Base-by-base conservation (phyloP, 139 green algal species). In the Yamagishiella unicocca region DNA sequence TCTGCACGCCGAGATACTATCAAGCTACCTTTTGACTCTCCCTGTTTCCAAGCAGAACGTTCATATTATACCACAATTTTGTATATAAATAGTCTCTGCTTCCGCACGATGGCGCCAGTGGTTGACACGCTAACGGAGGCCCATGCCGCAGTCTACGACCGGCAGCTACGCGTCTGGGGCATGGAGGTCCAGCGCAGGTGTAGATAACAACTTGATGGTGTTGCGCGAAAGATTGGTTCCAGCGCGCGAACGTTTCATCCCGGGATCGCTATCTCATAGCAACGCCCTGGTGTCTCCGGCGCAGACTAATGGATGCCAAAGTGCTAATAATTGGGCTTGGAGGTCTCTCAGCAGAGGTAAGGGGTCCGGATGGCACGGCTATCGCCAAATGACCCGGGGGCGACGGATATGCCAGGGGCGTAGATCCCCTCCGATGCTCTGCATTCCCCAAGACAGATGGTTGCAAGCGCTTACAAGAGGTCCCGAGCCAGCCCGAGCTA, bases 101-200 rank as follows among this genome's bases (percentile, higher is more conserved):
- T n/a, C n/a, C n/a, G n/a, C n/a, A 35, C 24, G 12, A 85, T 85
- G 79, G 27, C 61, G 14, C 79, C 58, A 24, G 79, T 43, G n/a
- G 29, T 85, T 19, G 79, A 45, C 6, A 22, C 61, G 8, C 90
- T 98, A 0, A 95, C 93, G 2, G 91, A 95, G 67, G 90, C 92
- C 1, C 92, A 99, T 84, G 93, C 93, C 14, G 92, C 90, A 2
- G 93, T 98, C 1, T 98, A 98, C 46, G 96, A 98, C 73, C 79
- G 96, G 21, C 96, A 98, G 89, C 90, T 98, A 33, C 85, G 96
- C 0, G 95, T 98, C 1, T 98, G 96, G 96, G 96, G 96, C 21
- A 91, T 98, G 2, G 96, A 99, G 68, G 92, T 95, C 21, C 96
- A 98, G 80, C 91, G 95, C 68, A 94, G 95, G 96, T 96, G 80